Base-by-base conservation (phyloP, 257 asterid genomes). In the Misopates orontium region DNA sequence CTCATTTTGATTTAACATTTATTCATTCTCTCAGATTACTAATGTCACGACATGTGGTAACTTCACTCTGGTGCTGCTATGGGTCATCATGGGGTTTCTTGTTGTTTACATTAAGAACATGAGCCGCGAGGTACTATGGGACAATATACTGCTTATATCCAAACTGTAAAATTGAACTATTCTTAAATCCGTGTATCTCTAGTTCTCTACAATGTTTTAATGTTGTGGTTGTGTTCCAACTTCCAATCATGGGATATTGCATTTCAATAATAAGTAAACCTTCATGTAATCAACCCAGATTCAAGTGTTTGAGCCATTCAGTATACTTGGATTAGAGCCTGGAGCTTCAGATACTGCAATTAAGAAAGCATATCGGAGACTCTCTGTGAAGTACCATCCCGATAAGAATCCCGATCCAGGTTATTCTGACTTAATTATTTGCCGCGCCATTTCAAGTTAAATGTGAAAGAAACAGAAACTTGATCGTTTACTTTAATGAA, bases 391-490 rank as follows among this genome's bases (percentile, higher is more conserved):
- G 68, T 93, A 93, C 77, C 97, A 93, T 65, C 97, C 99, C 18
- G 99, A 93, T 84, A 93, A 93, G 79, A 93, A 93, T 74, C 97
- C 99, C 1, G 96, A 93, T 57, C 99, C 95, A 84, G 96, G 96
- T 93, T 79, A 60, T 41, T 74, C 62, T 45, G 20, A 40, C 53
- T 58, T 18, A 32, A 31, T 71, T 39, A 16, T 71, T 40, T 60
- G 64, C 75, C 52, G 9, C 73, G 73, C 55, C 51, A 20, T 68
- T 42, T 64, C 32, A 9, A 19, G 28, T 56, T 61, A 11, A 72
- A 11, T 16, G 56, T 63, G 49, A 53, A 67, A 41, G 23, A 41
- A 22, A 21, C 51, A 51, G 59, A 49, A 28, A 22, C 17, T 54
- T 58, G 23, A 67, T 19, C 51, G 40, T 72, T 24, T 9, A 13